phyloP scores from a whole-genome alignment of 768 basidiomycete genomes.

The Pleurotus citrinopileatus region DNA sequence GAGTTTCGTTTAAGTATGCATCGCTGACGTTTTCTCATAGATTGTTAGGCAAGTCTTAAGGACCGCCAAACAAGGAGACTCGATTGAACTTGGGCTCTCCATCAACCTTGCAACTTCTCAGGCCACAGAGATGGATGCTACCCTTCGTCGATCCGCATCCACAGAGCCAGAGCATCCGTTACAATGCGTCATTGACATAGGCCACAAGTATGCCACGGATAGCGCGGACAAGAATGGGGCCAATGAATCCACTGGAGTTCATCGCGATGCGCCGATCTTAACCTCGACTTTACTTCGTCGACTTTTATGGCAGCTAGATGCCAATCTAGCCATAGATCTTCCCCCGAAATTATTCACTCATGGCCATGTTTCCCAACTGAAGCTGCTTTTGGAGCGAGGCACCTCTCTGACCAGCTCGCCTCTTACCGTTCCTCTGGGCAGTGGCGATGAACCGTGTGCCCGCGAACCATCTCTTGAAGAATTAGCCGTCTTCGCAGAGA shows the following conservation, averaged over 20 bases:
- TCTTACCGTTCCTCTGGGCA: conserved; percentile 25
- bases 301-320: conserved; percentile 59
- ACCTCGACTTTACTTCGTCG: conserved; percentile 54
- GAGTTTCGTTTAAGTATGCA: conserved; percentile 2
- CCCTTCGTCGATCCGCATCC: conserved; percentile 20
- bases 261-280: conserved; percentile 39
- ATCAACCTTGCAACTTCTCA: conserved; percentile 32
- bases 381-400: conserved; percentile 62
- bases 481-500: conserved; percentile 75
- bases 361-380: conserved; percentile 65
- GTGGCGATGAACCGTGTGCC: conserved; percentile 49
- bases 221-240: conserved; percentile 19
- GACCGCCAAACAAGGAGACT: conserved; percentile 69
- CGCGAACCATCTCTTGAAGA: conserved; percentile 81
- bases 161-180: conserved; percentile 31
- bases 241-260: conserved; percentile 29
- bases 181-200: conserved; percentile 43
- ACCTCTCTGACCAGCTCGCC: conserved; percentile 36
- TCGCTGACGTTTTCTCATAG: conserved; percentile 37
- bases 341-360: conserved; percentile 36
- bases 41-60: conserved; percentile 80
- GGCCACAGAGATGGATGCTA: conserved; percentile 15
- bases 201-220: conserved; percentile 39
- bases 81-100: conserved; percentile 81
- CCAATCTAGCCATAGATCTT: conserved; percentile 41